phyloP scores from a whole-genome alignment of 495 filamentous ascomycete genomes.

The Talaromyces stipitatus region DNA sequence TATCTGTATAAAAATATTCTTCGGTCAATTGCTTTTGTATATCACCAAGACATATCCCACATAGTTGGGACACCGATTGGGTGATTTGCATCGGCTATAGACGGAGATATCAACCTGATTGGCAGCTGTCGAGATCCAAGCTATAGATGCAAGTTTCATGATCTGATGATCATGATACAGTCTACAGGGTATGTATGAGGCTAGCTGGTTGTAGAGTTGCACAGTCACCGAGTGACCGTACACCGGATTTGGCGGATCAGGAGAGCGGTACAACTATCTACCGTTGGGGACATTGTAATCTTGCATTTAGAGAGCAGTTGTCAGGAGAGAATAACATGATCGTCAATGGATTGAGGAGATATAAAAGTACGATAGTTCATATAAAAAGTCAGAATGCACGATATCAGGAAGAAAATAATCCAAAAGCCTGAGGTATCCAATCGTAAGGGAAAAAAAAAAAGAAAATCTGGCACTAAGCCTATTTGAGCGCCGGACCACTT shows the following conservation, averaged over 20 bases:
- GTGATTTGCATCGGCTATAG: not conserved
- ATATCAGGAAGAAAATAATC: not conserved
- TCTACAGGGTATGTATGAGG: not conserved
- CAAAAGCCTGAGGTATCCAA: not conserved
- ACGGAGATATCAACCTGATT: not conserved
- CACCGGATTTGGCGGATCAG: not conserved
- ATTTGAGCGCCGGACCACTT: not conserved
- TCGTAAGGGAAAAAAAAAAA: not conserved
- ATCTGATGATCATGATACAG: not conserved
- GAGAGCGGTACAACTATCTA: not conserved
- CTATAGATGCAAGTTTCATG: not conserved
- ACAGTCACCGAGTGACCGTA: conserved; percentile 1
- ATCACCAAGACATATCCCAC: not conserved
- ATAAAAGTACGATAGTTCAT: not conserved
- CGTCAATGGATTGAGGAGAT: not conserved
- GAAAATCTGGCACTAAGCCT: not conserved
- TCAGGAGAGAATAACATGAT: not conserved
- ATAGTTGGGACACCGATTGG: not conserved
- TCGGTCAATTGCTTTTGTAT: not conserved
- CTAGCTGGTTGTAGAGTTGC: not conserved
- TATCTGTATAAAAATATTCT: not conserved
- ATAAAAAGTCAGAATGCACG: not conserved
- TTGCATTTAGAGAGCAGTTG: not conserved
- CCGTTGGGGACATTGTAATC: too few species aligned
- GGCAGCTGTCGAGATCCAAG: not conserved